Evolutionary conservation across 2,329 filamentous ascomycete genomes (phyloP).

Genomic region (Curvularia spicifera): DNA sequence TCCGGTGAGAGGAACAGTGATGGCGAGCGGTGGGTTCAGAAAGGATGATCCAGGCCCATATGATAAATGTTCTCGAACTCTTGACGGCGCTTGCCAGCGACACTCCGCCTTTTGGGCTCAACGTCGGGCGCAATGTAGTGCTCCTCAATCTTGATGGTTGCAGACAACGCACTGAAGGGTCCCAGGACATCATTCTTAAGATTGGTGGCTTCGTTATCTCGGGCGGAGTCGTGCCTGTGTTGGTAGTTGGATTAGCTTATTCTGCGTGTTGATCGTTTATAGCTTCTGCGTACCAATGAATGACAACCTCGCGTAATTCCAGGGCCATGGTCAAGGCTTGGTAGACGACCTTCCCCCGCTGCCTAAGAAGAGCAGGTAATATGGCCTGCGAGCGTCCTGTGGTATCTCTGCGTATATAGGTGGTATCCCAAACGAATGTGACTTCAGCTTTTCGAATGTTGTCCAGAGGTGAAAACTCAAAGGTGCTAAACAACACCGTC

Average conservation of each 20-base stretch:
- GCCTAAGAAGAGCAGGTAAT: slow-evolving; percentile 37
- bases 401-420: slow-evolving; percentile 35
- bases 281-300: slow-evolving; percentile 32
- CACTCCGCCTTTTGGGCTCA: slow-evolving; percentile 32
- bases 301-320: slow-evolving; percentile 31
- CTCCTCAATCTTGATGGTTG: slow-evolving; percentile 31
- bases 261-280: not conserved
- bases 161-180: slow-evolving; percentile 30
- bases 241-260: not conserved
- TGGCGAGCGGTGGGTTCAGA: slow-evolving; percentile 9
- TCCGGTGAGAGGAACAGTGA: not conserved
- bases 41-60: slow-evolving; percentile 25
- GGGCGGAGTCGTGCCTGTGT: slow-evolving; percentile 37
- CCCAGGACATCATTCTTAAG: slow-evolving; percentile 35
- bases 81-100: slow-evolving; percentile 37
- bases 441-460: slow-evolving; percentile 44
- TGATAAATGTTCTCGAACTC: slow-evolving; percentile 42
- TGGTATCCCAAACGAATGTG: slow-evolving; percentile 44
- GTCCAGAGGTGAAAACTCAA: slow-evolving; percentile 42
- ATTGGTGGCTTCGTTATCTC: slow-evolving; percentile 29
- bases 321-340: slow-evolving; percentile 36
- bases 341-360: slow-evolving; percentile 33
- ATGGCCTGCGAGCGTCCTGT: slow-evolving; percentile 29
- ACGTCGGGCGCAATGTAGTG: slow-evolving; percentile 37
- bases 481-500: slow-evolving; percentile 33